phyloP scores from a whole-genome alignment of 805 yeast genomes.

The Starmerella davenportii region DNA sequence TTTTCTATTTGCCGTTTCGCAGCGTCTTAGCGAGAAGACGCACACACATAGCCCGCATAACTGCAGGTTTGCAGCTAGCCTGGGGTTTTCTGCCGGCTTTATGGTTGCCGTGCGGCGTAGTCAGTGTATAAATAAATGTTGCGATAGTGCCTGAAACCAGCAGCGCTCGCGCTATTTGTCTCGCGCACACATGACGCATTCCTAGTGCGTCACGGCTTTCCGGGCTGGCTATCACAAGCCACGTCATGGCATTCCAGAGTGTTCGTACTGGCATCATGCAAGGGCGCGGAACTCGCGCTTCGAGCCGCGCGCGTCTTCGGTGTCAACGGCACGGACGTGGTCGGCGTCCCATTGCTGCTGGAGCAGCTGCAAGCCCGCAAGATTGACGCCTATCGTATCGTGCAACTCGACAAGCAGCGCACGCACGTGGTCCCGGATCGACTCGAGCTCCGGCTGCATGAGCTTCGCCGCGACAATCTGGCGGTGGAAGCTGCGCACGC shows the following conservation, averaged over 20 bases:
- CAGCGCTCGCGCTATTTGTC: too few species aligned
- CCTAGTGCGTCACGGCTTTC: too few species aligned
- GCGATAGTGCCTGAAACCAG: too few species aligned
- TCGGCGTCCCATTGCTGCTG: constrained; percentile 61
- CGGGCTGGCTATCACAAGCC: too few species aligned
- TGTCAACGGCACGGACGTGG: constrained; percentile 60
- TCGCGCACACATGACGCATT: too few species aligned
- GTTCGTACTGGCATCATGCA: too few species aligned
- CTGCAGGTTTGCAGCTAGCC: neutral
- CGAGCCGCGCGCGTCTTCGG: too few species aligned
- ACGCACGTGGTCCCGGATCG: constrained; percentile 47
- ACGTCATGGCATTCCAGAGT: too few species aligned
- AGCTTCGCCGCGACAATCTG: constrained; percentile 41
- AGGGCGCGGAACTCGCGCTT: too few species aligned
- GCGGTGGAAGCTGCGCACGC: constrained; percentile 53
- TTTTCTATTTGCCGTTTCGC: too few species aligned
- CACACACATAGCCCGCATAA: neutral
- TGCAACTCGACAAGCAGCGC: constrained; percentile 33
- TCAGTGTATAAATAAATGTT: constrained; percentile 52
- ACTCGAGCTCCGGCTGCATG: constrained; percentile 38
- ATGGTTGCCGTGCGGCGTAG: neutral
- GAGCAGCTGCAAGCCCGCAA: constrained; percentile 61
- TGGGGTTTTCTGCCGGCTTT: too few species aligned
- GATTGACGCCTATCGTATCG: constrained; percentile 59
- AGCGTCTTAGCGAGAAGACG: neutral